Base-by-base conservation (phyloP, 1,284 basidiomycete species). In the Apiotrichum porosum region DNA sequence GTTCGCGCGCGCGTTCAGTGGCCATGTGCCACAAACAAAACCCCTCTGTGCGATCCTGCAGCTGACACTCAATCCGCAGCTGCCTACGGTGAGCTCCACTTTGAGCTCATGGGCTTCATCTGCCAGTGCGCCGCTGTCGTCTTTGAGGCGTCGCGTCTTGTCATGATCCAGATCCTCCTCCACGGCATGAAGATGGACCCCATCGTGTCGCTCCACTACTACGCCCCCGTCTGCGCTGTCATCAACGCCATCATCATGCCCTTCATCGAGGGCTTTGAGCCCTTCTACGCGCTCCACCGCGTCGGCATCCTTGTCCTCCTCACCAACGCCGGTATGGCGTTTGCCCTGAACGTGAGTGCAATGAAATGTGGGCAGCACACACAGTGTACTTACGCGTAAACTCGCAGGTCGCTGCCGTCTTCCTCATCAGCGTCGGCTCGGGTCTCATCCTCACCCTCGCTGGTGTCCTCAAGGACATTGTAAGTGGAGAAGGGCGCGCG, bases 101-200 rank as follows among this genome's bases (percentile, higher is more conserved):
- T 53, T 32, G 48, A 54, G 41, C 34, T 90, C 43, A 74, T 86
- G 41, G 93, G 93, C 18, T 97, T 97, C 79, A 61, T 89, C 58
- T 83, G 82, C 37, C 88, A 91, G 71, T 83, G 84, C 21, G 81
- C 83, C 28, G 87, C 88, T n/a, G 83, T 92, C 52, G 80, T 73
- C 31, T 72, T 75, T 51, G 73, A 75, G 55, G 69, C 72, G 23
- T 72, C 69, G 28, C 84, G 93, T 42, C 81, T 97, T 17, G 91
- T 97, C 37, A 92, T 97, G 86, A 95, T 97, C 57, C 87, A 97
- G 72, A 83, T 94, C 49, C 82, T 97, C 35, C 80, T 97, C 3
- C 93, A 97, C 72, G 92, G 92, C 41, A 78, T 95, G 71, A 94
- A 97, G 78, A 90, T 97, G 92, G 90, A 95, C 73, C 93, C 93